Conservation (phyloP, 441 rosid genomes). For the Daphne laureola region DNA sequence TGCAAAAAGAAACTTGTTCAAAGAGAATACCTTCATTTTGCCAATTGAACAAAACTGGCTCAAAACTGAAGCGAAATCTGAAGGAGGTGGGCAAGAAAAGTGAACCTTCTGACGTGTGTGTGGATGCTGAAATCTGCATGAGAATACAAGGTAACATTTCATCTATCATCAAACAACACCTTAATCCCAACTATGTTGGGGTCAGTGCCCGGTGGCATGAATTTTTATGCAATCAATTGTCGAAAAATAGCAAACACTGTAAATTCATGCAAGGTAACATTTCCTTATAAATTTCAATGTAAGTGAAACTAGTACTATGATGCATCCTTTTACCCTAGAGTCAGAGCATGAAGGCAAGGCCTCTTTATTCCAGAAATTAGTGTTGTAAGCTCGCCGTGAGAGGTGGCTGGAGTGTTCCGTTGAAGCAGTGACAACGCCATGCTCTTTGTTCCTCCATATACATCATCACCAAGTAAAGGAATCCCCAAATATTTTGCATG, state of each 20-base stretch:
- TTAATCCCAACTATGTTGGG: too few species aligned
- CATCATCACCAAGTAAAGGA: conserved; percentile 83
- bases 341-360: conserved; percentile 88
- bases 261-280: conserved; percentile 2
- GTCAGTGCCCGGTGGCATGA: too few species aligned
- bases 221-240: too few species aligned
- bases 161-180: too few species aligned
- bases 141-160: conserved; percentile 2
- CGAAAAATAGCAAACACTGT: too few species aligned
- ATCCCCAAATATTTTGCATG: conserved; percentile 67
- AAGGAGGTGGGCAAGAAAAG: conserved; percentile 72
- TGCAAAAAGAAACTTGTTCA: too few species aligned
- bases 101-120: conserved; percentile 44
- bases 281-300: not conserved
- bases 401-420: conserved; percentile 37
- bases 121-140: conserved; percentile 71
- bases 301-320: not conserved
- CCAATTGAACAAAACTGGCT: conserved; percentile 52
- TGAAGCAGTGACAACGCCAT: conserved; percentile 70
- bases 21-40: conserved; percentile 32
- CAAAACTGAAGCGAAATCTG: conserved; percentile 56
- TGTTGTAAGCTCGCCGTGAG: conserved; percentile 32
- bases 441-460: conserved; percentile 77
- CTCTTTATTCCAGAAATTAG: conserved; percentile 63
- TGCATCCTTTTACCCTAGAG: conserved; percentile 65